Base-by-base conservation (phyloP, 345 rosid species). In the Corchorus capsularis region DNA sequence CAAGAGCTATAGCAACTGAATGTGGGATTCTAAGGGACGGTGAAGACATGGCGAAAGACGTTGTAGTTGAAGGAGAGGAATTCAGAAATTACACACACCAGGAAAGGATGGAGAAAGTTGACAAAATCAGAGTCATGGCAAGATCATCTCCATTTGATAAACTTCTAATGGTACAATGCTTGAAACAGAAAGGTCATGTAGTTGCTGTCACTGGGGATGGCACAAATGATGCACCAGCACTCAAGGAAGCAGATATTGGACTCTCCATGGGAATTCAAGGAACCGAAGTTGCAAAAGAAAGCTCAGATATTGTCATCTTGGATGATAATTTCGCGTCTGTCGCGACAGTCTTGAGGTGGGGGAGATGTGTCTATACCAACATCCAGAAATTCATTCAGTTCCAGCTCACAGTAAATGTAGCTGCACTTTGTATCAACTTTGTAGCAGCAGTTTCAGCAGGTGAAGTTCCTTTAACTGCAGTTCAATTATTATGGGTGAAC, bases 191-290 rank as follows among this genome's bases (percentile, higher is more conserved):
- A 84, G 93, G 92, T 1, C 91, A 86, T 45, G 94, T 89, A 2
- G 97, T 94, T n/a, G 96, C 96, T 0, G 91, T 92, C 67, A 90
- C 94, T 0, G 92, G 93, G 0, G 97, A 94, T 45, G 97, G 93
- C 2, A 89, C 91, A 0, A 90, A 94, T 53, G 96, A 94, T 75
- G 97, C 98, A 15, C 92, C 91, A 0, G 93, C 97, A 0, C 77
- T 94, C 8, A 92, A 87, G 78, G 97, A 88, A 79, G 97, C 94
- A 0, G 90, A 91, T 69, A 87, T 92, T 0, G 93, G 97, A 39
- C 85, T 94, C 0, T 91, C 97, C 0, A 94, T 89, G 94, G 96
- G 96, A 39, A 89, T 88, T 49, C 90, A 87, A 67, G 98, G 95
- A 0, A 93, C 93, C 0, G 94, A 93, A 68, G 94, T 90, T 3